phyloP scores from a whole-genome alignment of 2,329 filamentous ascomycete genomes.

The Rutstroemia sp. region DNA sequence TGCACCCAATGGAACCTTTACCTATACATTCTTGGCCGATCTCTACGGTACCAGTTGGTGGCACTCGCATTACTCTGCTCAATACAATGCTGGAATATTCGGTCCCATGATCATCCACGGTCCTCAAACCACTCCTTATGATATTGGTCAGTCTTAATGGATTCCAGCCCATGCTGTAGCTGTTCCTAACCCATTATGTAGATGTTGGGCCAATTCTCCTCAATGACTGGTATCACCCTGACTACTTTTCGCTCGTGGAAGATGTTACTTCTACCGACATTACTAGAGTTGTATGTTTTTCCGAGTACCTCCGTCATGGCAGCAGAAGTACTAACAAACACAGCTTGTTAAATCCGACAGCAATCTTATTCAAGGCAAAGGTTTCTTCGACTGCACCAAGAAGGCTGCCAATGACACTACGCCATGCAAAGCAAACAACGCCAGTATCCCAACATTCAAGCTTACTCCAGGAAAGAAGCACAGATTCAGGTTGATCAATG shows the following conservation, averaged over 20 bases:
- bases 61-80: conserved; percentile 48
- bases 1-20: conserved; percentile 34
- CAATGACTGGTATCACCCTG: conserved; percentile 33
- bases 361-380: conserved; percentile 26
- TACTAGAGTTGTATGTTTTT: background rate
- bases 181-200: background rate
- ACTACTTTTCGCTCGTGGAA: conserved; percentile 41
- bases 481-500: conserved; percentile 41
- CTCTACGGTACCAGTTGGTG: conserved; percentile 38
- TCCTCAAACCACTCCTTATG: conserved; percentile 48
- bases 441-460: conserved; percentile 24
- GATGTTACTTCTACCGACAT: conserved; percentile 26
- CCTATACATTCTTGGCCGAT: conserved; percentile 21
- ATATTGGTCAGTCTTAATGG: conserved; percentile 35
- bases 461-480: conserved; percentile 36
- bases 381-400: conserved; percentile 17
- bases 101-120: conserved; percentile 56
- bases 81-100: conserved; percentile 46
- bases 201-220: conserved; percentile 45
- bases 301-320: too few species aligned
- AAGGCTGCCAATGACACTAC: conserved; percentile 1
- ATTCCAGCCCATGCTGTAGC: too few species aligned
- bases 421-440: conserved; percentile 14
- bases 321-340: background rate
- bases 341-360: conserved; percentile 21